Evolutionary conservation across 257 asterid genomes (phyloP).

Genomic region (Penstemon newberryi): DNA sequence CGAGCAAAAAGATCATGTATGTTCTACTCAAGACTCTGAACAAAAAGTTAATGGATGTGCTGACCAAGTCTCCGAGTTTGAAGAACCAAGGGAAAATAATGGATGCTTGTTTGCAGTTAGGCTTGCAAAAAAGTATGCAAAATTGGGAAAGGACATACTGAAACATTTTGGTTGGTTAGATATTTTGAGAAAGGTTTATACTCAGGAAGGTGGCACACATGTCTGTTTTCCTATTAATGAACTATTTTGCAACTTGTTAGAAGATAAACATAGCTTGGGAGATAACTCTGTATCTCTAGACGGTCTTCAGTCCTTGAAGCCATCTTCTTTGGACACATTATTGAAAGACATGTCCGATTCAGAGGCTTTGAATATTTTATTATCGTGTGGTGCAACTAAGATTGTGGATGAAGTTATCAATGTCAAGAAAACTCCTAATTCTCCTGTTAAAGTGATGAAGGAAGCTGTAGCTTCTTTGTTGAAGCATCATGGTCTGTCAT

Average conservation of each 20-base stretch:
- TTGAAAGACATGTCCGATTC: constrained; percentile 54
- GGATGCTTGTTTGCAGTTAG: constrained; percentile 39
- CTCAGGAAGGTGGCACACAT: constrained; percentile 55
- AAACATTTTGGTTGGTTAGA: constrained; percentile 92
- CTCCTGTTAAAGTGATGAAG: constrained; percentile 74
- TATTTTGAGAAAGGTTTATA: constrained; percentile 73
- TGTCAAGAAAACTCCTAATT: constrained; percentile 55
- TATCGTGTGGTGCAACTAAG: constrained; percentile 59
- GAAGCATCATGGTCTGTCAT: constrained; percentile 49
- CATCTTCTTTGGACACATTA: constrained; percentile 32
- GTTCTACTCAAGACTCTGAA: constrained; percentile 33
- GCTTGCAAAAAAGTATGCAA: constrained; percentile 66
- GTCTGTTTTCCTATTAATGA: constrained; percentile 79
- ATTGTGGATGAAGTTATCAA: constrained; percentile 60
- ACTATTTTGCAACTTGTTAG: constrained; percentile 47
- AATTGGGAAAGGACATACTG: constrained; percentile 74
- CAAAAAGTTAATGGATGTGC: constrained; percentile 30
- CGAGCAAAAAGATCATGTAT: constrained; percentile 34
- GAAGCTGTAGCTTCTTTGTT: constrained; percentile 72
- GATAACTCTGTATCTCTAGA: constrained; percentile 31
- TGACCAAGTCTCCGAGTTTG: constrained; percentile 35
- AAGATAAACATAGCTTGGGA: constrained; percentile 34
- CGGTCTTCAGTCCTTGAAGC: constrained; percentile 38
- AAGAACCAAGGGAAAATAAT: constrained; percentile 34
- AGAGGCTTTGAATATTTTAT: constrained; percentile 56